phyloP scores from a whole-genome alignment of 768 basidiomycete genomes.

The Scleroderma citrinum region DNA sequence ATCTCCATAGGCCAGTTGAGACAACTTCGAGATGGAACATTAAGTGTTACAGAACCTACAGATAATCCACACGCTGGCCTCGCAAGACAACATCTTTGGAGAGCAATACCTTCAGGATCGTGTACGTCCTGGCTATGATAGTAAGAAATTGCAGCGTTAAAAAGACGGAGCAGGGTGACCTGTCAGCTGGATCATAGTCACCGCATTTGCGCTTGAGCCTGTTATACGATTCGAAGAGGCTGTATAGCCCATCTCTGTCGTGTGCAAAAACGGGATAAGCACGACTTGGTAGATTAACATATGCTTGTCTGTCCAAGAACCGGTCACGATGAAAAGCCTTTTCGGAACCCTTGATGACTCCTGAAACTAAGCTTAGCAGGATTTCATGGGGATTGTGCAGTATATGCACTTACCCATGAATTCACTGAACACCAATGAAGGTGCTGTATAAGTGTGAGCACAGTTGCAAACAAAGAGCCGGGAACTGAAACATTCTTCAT shows the following conservation, averaged over 20 bases:
- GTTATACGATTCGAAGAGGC: slow-evolving; percentile 48
- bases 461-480: background rate
- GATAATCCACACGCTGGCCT: slow-evolving; percentile 44
- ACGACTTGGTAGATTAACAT: slow-evolving; percentile 45
- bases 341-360: slow-evolving; percentile 69
- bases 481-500: slow-evolving; percentile 35
- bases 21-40: background rate
- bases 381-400: slow-evolving; percentile 21
- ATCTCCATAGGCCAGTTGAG: slow-evolving; percentile 27
- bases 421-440: slow-evolving; percentile 58
- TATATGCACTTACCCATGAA: slow-evolving; percentile 46
- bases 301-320: slow-evolving; percentile 39
- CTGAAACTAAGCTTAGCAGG: slow-evolving; percentile 15
- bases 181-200: slow-evolving; percentile 55
- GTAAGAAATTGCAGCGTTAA: slow-evolving; percentile 1
- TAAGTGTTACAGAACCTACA: slow-evolving; percentile 34
- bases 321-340: slow-evolving; percentile 33
- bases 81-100: slow-evolving; percentile 26
- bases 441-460: slow-evolving; percentile 35
- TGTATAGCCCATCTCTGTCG: slow-evolving; percentile 44
- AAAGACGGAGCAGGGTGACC: slow-evolving; percentile 29
- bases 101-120: slow-evolving; percentile 35
- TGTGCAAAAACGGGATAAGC: slow-evolving; percentile 49
- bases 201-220: slow-evolving; percentile 36
- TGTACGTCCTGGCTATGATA: slow-evolving; percentile 39